A percentile compares a stretch with the other conserved stretches of the same genome.
Evolutionary conservation across 352 stramenopile species (phyloP).

Genomic region (Globisporangium acanthophoron): DNA sequence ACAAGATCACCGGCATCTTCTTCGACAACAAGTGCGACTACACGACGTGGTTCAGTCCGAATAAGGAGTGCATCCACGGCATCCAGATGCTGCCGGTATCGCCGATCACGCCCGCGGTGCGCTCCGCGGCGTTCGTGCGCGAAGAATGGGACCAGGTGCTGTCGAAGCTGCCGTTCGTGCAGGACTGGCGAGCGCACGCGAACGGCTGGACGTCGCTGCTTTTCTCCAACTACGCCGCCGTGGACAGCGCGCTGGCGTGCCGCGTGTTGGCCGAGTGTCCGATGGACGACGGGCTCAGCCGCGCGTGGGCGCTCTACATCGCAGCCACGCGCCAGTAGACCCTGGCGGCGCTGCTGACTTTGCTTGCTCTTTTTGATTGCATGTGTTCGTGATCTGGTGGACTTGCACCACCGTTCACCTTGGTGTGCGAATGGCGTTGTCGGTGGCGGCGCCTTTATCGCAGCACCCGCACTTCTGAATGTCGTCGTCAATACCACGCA

Average conservation of each 20-base stretch:
- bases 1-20: slow-evolving; percentile 69
- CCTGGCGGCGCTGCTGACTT: neutral
- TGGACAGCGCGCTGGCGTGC: slow-evolving; percentile 31
- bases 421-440: too few species aligned
- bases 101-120: slow-evolving; percentile 39
- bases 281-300: slow-evolving; percentile 70
- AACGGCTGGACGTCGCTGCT: slow-evolving; percentile 58
- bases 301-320: slow-evolving; percentile 60
- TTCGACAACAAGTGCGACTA: slow-evolving; percentile 81
- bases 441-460: too few species aligned
- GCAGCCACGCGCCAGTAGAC: slow-evolving; percentile 22
- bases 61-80: slow-evolving; percentile 71
- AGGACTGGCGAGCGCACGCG: slow-evolving; percentile 39
- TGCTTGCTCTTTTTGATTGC: neutral
- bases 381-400: neutral
- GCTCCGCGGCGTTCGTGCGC: slow-evolving; percentile 31
- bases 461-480: too few species aligned
- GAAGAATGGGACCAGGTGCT: slow-evolving; percentile 67
- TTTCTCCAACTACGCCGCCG: slow-evolving; percentile 48
- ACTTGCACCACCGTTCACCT: neutral
- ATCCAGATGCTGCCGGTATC: slow-evolving; percentile 74
- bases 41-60: slow-evolving; percentile 66
- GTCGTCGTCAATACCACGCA: neutral
- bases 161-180: slow-evolving; percentile 38
- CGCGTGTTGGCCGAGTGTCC: slow-evolving; percentile 33